Evolutionary conservation across 495 filamentous ascomycete species (phyloP).

Genomic region (Penicillium ochrochloron): DNA sequence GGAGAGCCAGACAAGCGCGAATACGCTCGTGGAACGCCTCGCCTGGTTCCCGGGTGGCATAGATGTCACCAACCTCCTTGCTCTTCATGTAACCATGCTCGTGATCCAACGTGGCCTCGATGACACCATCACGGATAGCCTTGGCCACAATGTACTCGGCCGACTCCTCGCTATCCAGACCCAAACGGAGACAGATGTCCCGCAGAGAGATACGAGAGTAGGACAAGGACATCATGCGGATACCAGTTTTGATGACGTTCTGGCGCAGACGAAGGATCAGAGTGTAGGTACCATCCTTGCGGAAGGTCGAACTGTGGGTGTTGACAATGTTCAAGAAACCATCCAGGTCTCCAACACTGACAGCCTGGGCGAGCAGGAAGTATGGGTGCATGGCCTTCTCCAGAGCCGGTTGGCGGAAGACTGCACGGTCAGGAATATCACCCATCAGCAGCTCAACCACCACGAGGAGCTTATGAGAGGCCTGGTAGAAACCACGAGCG

Average conservation of each 20-base stretch:
- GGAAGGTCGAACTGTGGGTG: constrained; percentile 80
- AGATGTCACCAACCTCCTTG: constrained; percentile 92
- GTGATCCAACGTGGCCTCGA: constrained; percentile 92
- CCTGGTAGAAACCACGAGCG: constrained; percentile 92
- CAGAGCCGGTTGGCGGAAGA: constrained; percentile 86
- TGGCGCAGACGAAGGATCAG: constrained; percentile 91
- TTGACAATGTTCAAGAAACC: constrained; percentile 85
- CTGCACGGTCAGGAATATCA: constrained; percentile 92
- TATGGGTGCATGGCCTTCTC: constrained; percentile 89
- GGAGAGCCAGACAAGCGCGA: constrained; percentile 82
- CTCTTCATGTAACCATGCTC: constrained; percentile 98
- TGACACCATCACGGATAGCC: constrained; percentile 96
- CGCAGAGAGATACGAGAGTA: constrained; percentile 97
- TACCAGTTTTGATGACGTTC: constrained; percentile 99
- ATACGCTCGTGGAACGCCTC: constrained; percentile 98
- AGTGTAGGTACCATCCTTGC: constrained; percentile 92
- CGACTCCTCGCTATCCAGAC: constrained; percentile 90
- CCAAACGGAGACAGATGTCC: constrained; percentile 94
- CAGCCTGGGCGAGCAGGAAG: constrained; percentile 89
- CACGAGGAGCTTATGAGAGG: constrained; percentile 88
- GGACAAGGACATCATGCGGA: constrained; percentile 97
- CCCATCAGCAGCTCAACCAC: constrained; percentile 98
- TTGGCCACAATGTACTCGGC: constrained; percentile 99
- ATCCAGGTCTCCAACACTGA: constrained; percentile 91
- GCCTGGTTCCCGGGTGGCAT: constrained; percentile 91